These are phyloP conservation scores for Aegilops longissima DNA, from an alignment of 176 grass and related monocot genomes.

Conservation along the genomic window DNA sequence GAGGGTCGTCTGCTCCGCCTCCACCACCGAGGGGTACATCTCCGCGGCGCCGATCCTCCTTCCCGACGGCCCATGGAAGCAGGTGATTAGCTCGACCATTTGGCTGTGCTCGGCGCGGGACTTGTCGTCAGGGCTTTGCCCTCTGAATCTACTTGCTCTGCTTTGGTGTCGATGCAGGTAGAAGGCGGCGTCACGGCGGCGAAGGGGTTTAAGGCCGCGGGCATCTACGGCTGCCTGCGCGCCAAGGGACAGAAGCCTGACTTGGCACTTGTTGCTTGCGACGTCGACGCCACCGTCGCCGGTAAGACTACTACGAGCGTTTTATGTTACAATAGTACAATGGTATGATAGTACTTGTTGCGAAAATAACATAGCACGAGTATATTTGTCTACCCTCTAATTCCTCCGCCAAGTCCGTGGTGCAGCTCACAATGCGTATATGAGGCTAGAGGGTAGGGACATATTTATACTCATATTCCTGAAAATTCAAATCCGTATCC, in stretches of 20 bases:
- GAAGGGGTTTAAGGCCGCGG: slow-evolving; percentile 86
- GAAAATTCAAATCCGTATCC: too few relatives aligned
- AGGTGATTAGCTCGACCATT: slow-evolving; percentile 39
- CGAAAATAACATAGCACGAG: too few relatives aligned
- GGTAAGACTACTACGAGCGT: slow-evolving; percentile 32
- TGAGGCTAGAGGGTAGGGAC: too few relatives aligned
- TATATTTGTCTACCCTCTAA: too few relatives aligned
- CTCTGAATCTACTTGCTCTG: slow-evolving; percentile 32
- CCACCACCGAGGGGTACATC: slow-evolving; percentile 39
- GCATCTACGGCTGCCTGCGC: slow-evolving; percentile 81
- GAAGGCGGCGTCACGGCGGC: slow-evolving; percentile 76
- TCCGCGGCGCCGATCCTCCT: slow-evolving; percentile 86
- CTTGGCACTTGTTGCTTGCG: slow-evolving; percentile 80
- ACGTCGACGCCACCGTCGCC: slow-evolving; percentile 73
- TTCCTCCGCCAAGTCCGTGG: too few relatives aligned
- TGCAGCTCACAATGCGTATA: too few relatives aligned
- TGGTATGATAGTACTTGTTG: too few relatives aligned
- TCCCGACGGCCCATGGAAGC: slow-evolving; percentile 82
- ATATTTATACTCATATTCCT: too few relatives aligned
- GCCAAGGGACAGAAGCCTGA: slow-evolving; percentile 91
- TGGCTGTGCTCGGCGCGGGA: neutral
- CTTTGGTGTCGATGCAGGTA: slow-evolving; percentile 49
- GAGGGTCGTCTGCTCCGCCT: slow-evolving; percentile 51
- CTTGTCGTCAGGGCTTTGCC: neutral
- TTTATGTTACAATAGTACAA: neutral